Percentiles rank a stretch among this genome's conserved stretches.
Evolutionary conservation across 2,329 filamentous ascomycete genomes (phyloP).

Genomic region (Phialocephala sp.): DNA sequence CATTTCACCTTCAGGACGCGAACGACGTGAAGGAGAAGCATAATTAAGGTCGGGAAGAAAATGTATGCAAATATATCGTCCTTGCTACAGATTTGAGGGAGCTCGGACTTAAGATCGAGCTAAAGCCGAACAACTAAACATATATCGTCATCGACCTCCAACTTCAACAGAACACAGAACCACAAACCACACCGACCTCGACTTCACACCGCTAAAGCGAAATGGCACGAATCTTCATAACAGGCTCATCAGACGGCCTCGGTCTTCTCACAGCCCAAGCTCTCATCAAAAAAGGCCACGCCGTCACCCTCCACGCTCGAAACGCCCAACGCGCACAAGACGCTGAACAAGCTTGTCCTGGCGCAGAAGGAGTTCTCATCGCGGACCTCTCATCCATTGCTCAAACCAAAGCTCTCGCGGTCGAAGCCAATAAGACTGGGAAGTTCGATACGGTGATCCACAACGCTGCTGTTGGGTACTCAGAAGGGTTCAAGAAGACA

Average conservation of each 20-base stretch:
- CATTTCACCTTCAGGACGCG: not conserved
- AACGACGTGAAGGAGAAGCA: too few relatives aligned
- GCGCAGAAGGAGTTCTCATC: conserved; percentile 15
- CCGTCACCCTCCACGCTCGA: conserved; percentile 24
- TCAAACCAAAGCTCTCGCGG: conserved; percentile 17
- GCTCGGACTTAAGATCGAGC: not conserved
- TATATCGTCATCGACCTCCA: conserved; percentile 3
- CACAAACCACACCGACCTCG: not conserved
- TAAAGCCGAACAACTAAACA: not conserved
- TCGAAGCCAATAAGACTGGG: conserved; percentile 18
- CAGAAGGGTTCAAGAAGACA: not conserved
- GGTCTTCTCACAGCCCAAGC: conserved; percentile 18
- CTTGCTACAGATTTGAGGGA: not conserved
- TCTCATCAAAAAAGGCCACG: conserved; percentile 23
- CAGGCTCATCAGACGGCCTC: conserved; percentile 24
- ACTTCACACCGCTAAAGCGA: not conserved
- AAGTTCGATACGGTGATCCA: conserved; percentile 22
- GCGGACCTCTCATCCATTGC: conserved; percentile 18
- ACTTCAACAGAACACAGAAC: not conserved
- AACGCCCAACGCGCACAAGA: conserved; percentile 18
- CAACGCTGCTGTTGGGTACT: conserved; percentile 20
- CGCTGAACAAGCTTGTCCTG: conserved; percentile 7
- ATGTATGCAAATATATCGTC: not conserved
- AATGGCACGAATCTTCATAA: conserved; percentile 27
- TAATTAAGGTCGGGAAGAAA: not conserved